Percentiles rank a stretch among this genome's conserved stretches.
phyloP scores from a whole-genome alignment of 352 stramenopile species.

The Globisporangium ultimum region DNA sequence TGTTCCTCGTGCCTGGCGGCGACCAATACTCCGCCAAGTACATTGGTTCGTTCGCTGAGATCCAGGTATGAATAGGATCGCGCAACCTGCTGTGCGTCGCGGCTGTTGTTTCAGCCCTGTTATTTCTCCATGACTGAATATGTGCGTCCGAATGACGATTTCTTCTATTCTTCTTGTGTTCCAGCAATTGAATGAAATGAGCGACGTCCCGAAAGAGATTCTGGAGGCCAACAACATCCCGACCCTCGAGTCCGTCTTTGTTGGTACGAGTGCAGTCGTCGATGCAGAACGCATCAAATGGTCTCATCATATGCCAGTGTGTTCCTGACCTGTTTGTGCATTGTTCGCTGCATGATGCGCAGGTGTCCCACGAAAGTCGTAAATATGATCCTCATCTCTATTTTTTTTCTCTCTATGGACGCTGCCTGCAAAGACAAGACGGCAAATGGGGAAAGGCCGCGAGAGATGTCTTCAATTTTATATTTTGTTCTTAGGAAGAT shows the following conservation, averaged over 20 bases:
- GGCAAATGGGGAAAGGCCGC: too few relatives aligned
- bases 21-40: constrained; percentile 35
- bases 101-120: not conserved
- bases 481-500: not conserved
- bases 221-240: constrained; percentile 75
- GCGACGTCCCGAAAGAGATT: constrained; percentile 71
- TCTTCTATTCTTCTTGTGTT: not conserved
- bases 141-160: not conserved
- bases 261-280: constrained; percentile 30
- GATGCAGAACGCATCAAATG: too few relatives aligned
- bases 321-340: not conserved
- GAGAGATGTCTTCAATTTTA: not conserved
- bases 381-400: constrained; percentile 2
- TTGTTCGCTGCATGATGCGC: not conserved
- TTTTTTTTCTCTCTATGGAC: not conserved
- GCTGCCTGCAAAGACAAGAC: too few relatives aligned
- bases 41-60: constrained; percentile 78
- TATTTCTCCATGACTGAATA: not conserved
- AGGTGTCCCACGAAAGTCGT: constrained; percentile 16
- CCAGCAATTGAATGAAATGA: constrained; percentile 82
- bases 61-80: constrained; percentile 47
- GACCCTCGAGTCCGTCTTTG: constrained; percentile 71
- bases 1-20: constrained; percentile 56
- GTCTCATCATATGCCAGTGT: not conserved
- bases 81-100: not conserved